These are phyloP conservation scores for Blastobotrys serpentis DNA, from an alignment of 1,139 yeast species.

Conservation along the genomic window DNA sequence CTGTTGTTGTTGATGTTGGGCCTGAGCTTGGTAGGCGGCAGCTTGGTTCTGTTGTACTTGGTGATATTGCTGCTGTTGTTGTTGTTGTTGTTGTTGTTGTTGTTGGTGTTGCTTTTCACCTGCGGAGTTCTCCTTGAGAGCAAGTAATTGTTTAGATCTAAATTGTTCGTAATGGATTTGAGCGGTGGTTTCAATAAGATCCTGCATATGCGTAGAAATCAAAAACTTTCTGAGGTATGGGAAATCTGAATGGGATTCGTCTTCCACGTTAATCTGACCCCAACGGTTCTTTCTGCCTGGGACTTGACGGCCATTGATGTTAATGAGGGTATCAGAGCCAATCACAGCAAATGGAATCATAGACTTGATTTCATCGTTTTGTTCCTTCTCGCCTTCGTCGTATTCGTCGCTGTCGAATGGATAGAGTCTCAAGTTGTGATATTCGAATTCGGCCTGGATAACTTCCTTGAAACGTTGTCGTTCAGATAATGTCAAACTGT, in stretches of 20 bases:
- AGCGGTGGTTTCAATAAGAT: conserved; percentile 89
- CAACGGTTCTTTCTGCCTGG: conserved; percentile 92
- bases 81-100: conserved; percentile 8
- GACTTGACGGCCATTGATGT: conserved; percentile 63
- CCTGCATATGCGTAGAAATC: conserved; percentile 94
- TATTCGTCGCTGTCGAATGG: conserved; percentile 83
- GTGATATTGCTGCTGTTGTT: conserved; percentile 10
- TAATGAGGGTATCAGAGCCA: conserved; percentile 73
- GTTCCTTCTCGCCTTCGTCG: conserved; percentile 50
- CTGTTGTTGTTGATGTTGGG: conserved; percentile 11
- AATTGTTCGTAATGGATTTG: conserved; percentile 87
- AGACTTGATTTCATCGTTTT: conserved; percentile 49
- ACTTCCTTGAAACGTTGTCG: conserved; percentile 71
- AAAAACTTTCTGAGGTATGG: conserved; percentile 89
- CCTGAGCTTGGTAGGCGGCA: conserved; percentile 5
- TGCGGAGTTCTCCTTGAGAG: conserved; percentile 81
- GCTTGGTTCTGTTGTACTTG: conserved; percentile 6
- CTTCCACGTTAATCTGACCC: conserved; percentile 87
- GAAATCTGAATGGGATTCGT: conserved; percentile 93
- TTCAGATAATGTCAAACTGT: conserved; percentile 83
- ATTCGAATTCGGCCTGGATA: conserved; percentile 69
- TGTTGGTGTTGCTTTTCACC: conserved; percentile 4
- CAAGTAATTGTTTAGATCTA: conserved; percentile 90
- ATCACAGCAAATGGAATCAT: conserved; percentile 89
- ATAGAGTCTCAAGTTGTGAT: conserved; percentile 74